Percentiles rank a stretch among this genome's conserved stretches.
Conservation (phyloP, 2,329 filamentous ascomycete species). For the Pyrenophora tritici-repentis region DNA sequence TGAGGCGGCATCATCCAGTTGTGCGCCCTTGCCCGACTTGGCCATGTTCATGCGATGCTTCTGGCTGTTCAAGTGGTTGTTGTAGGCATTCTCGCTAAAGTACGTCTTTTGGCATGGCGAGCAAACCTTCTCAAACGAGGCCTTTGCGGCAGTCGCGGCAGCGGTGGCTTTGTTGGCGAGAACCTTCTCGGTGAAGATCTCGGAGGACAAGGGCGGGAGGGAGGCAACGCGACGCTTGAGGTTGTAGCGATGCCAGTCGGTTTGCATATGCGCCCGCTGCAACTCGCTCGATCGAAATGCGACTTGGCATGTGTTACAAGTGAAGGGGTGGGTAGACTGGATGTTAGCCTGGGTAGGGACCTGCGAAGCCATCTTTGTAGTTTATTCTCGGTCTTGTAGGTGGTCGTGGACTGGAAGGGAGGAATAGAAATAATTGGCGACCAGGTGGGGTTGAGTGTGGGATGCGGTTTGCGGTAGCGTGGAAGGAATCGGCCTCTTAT, state of each 20-base stretch:
- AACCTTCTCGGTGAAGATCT: slow-evolving; percentile 95
- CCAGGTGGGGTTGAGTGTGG: slow-evolving; percentile 34
- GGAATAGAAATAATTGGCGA: slow-evolving; percentile 25
- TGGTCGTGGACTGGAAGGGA: slow-evolving; percentile 5
- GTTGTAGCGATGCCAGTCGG: slow-evolving; percentile 98
- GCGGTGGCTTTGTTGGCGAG: slow-evolving; percentile 85
- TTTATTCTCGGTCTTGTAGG: not conserved
- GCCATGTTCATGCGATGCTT: slow-evolving; percentile 79
- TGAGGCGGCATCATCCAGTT: slow-evolving; percentile 69
- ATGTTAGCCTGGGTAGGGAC: slow-evolving; percentile 42
- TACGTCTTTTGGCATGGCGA: slow-evolving; percentile 86
- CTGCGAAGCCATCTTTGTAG: slow-evolving; percentile 42
- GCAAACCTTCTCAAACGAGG: slow-evolving; percentile 84
- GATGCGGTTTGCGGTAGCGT: slow-evolving; percentile 9
- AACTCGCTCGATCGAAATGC: slow-evolving; percentile 93
- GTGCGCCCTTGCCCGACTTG: slow-evolving; percentile 44
- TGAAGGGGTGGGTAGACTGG: slow-evolving; percentile 74
- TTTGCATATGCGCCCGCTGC: slow-evolving; percentile 95
- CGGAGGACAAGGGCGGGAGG: slow-evolving; percentile 86
- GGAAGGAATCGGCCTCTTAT: slow-evolving; percentile 20
- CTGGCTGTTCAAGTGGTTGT: slow-evolving; percentile 87
- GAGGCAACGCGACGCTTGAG: slow-evolving; percentile 92
- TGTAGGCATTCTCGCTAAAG: slow-evolving; percentile 94
- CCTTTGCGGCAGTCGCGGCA: slow-evolving; percentile 82
- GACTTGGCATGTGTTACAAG: slow-evolving; percentile 97